Evolutionary conservation across 2,329 filamentous ascomycete species (phyloP).

Genomic region (Capronia epimyces): DNA sequence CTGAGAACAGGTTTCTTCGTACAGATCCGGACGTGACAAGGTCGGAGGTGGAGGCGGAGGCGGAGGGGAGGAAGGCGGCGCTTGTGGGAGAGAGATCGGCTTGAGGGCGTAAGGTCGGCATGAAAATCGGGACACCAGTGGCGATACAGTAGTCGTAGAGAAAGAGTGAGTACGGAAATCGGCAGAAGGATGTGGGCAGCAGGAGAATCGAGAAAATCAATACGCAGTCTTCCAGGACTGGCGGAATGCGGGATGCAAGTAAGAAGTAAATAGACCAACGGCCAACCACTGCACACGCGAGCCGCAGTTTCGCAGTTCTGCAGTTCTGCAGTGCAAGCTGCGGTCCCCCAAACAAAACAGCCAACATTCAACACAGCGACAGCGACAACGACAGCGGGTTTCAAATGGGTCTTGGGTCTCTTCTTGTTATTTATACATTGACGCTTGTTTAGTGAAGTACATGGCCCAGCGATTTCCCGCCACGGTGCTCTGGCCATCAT

Average conservation of each 20-base stretch:
- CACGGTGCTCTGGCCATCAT: slow-evolving; percentile 26
- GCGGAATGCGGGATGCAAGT: not conserved
- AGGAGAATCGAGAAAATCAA: not conserved
- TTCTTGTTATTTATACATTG: slow-evolving; percentile 2
- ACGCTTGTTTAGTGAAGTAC: slow-evolving; percentile 17
- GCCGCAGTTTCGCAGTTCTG: not conserved
- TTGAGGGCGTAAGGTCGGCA: slow-evolving; percentile 7
- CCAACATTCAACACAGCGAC: too few relatives aligned
- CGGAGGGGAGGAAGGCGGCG: slow-evolving; percentile 6
- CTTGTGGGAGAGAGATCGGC: slow-evolving; percentile 8
- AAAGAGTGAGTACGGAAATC: not conserved
- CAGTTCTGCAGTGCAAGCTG: too few relatives aligned
- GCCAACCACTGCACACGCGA: not conserved
- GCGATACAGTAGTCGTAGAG: not conserved
- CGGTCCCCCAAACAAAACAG: too few relatives aligned
- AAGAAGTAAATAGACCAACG: not conserved
- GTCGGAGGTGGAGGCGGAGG: not conserved
- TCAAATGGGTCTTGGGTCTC: not conserved
- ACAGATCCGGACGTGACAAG: slow-evolving; percentile 31
- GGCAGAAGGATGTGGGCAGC: not conserved
- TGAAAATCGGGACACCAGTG: not conserved
- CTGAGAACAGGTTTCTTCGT: slow-evolving; percentile 43
- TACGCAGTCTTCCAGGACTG: too few relatives aligned
- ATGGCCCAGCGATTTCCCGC: slow-evolving; percentile 27
- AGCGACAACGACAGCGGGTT: not conserved